These are phyloP conservation scores for Apiotrichum gamsii DNA, from an alignment of 1,284 basidiomycete species.

Conservation along the genomic window DNA sequence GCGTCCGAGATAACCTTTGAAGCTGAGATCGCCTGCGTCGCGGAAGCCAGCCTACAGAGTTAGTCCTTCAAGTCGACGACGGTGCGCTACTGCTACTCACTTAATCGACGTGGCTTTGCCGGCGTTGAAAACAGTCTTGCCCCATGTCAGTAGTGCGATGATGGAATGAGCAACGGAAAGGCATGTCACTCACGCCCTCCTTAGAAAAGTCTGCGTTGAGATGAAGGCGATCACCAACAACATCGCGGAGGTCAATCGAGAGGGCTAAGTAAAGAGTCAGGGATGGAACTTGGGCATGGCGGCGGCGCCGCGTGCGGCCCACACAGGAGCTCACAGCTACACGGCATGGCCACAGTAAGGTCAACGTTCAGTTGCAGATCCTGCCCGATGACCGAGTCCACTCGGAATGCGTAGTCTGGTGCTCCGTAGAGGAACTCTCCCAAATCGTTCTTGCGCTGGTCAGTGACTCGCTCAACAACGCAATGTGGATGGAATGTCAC, in stretches of 20 bases:
- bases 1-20: constrained; percentile 39
- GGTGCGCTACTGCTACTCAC: too few relatives aligned
- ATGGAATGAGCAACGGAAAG: too few relatives aligned
- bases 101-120: constrained; percentile 70
- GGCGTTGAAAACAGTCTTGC: constrained; percentile 77
- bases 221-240: constrained; percentile 82
- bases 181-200: constrained; percentile 73
- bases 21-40: constrained; percentile 23
- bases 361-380: constrained; percentile 81
- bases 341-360: constrained; percentile 84
- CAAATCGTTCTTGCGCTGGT: constrained; percentile 67
- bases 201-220: constrained; percentile 76
- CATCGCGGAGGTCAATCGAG: constrained; percentile 83
- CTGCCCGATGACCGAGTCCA: constrained; percentile 61
- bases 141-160: too few relatives aligned
- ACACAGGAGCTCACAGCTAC: constrained; percentile 80
- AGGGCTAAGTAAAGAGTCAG: too few relatives aligned
- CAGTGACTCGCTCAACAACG: neutral
- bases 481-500: neutral
- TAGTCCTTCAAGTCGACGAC: too few relatives aligned
- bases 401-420: constrained; percentile 75
- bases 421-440: constrained; percentile 88
- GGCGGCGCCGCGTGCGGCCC: too few relatives aligned
- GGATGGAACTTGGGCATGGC: too few relatives aligned
- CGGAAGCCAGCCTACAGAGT: constrained; percentile 5